Evolutionary conservation across 306 rosid genomes (phyloP), one percentile per base, ranked within the genome.

Genomic region (Inga oerstediana): DNA sequence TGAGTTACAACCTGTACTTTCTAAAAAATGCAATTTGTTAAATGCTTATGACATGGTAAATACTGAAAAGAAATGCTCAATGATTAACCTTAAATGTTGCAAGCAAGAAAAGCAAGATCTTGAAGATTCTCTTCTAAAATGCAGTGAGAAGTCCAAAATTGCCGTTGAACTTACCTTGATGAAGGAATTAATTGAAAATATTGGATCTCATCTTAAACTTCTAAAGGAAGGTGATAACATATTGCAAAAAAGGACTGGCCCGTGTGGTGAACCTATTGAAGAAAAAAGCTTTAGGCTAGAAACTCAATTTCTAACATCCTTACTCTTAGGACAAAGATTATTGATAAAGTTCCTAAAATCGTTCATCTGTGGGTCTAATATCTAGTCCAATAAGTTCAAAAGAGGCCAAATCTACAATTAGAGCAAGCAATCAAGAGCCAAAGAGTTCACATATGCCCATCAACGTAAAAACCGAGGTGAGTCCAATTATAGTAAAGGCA

Each of bases 61-160:
- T 88, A 97, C 97, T 84, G 98, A 97, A 88, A 94, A 97, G 73
- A 98, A 97, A 87, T 97, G 99, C 89, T 94, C 97, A 24, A 78
- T 80, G 37, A 97, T 97, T 88, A 85, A 89, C 91, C 97, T 97
- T 20, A 97, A 97, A 77, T 97, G 98, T 91, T 97, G 97, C 82
- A 94, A 91, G 89, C 97, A 92, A 91, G 99, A 96, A 90, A 93
- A 93, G 75, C 88, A 89, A 87, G 90, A 92, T 81, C 95, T 97
- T 83, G 97, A 94, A 90, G 93, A 84, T 30, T 90, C 91, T 75
- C 91, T 97, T 67, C 83, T 67, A 79, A 97, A 89, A 85, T 92
- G 98, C 87, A 85, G 82, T 4, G 97, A 94, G 78, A 97, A 90
- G 83, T 91, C 91, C 84, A 89, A 87, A 89, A 83, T 94, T 82